Evolutionary conservation across 2,329 filamentous ascomycete genomes (phyloP).

Genomic region (Pseudocercospora musae): DNA sequence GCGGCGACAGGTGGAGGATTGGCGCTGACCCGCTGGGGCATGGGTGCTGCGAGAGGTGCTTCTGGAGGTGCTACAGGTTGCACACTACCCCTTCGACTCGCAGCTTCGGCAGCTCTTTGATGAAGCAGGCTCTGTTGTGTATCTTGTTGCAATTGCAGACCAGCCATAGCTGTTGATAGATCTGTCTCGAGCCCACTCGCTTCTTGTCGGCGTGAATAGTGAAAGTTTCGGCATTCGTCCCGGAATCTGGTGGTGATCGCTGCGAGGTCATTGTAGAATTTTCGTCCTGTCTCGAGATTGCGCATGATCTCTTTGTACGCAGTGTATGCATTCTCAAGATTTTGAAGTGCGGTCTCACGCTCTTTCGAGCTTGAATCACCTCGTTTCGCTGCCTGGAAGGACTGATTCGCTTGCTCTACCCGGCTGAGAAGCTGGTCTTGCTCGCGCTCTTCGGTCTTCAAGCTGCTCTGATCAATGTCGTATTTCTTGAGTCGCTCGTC

Average conservation of each 20-base stretch:
- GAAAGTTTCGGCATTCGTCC: constrained; percentile 75
- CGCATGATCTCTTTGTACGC: constrained; percentile 95
- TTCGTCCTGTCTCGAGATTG: constrained; percentile 85
- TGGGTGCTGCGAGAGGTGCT: constrained; percentile 53
- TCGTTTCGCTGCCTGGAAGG: constrained; percentile 69
- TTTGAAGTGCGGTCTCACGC: constrained; percentile 81
- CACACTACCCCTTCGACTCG: constrained; percentile 16
- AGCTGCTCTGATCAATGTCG: constrained; percentile 69
- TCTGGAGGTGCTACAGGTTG: constrained; percentile 18
- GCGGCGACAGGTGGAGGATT: constrained; percentile 35
- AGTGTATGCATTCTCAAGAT: constrained; percentile 84
- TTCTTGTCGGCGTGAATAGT: constrained; percentile 75
- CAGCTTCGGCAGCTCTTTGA: constrained; percentile 29
- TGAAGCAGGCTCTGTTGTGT: constrained; percentile 42
- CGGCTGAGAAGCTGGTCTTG: constrained; percentile 70
- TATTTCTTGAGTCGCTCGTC: constrained; percentile 78
- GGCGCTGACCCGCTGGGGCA: constrained; percentile 37
- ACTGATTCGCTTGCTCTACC: constrained; percentile 70
- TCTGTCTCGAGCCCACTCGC: constrained; percentile 72
- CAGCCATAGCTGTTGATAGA: constrained; percentile 59
- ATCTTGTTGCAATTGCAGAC: constrained; percentile 49
- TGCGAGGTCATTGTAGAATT: constrained; percentile 95
- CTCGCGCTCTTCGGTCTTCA: constrained; percentile 70
- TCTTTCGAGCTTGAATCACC: constrained; percentile 67
- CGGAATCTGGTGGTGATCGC: constrained; percentile 82